A percentile compares a stretch with the other conserved stretches of the same genome.
Conservation (phyloP, 1,139 yeast genomes). For the Blastobotrys aristatus region DNA sequence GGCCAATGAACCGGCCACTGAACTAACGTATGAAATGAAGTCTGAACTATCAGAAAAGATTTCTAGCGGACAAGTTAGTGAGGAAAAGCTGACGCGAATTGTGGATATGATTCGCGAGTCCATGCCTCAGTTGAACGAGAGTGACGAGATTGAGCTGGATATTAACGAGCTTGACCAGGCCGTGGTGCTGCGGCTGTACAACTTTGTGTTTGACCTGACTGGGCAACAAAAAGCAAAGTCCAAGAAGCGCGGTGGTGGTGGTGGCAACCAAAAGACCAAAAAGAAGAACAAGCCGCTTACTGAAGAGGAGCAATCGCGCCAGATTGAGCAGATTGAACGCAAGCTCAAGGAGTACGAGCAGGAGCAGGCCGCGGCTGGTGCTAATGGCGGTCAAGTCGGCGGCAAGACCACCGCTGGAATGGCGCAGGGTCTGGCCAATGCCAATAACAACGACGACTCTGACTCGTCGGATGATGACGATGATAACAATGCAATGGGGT, state of each 20-base stretch:
- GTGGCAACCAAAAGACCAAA: conserved; percentile 33
- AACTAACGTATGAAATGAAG: conserved; percentile 84
- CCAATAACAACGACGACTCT: background rate
- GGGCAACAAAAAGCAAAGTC: conserved; percentile 37
- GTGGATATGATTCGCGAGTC: conserved; percentile 82
- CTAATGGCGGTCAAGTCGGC: conserved; percentile 1
- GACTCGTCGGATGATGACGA: conserved; percentile 11
- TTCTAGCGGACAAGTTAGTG: conserved; percentile 55
- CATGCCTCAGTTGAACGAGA: conserved; percentile 69
- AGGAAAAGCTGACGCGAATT: conserved; percentile 77
- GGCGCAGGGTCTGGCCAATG: background rate
- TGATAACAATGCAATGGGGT: conserved; percentile 11
- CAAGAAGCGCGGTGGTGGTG: conserved; percentile 16
- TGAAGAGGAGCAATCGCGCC: conserved; percentile 68
- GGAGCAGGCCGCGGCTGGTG: background rate
- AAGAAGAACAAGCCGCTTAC: conserved; percentile 52
- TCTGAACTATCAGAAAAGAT: conserved; percentile 87
- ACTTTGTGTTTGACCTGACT: conserved; percentile 59
- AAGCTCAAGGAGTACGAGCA: conserved; percentile 71
- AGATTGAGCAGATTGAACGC: conserved; percentile 78
- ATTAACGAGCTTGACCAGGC: conserved; percentile 88
- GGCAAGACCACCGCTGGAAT: conserved; percentile 1
- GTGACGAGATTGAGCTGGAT: conserved; percentile 90
- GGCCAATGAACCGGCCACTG: conserved; percentile 17
- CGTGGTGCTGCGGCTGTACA: conserved; percentile 78